Conservation (phyloP, 305 asterid genomes). For the Fraxinus platypoda region DNA sequence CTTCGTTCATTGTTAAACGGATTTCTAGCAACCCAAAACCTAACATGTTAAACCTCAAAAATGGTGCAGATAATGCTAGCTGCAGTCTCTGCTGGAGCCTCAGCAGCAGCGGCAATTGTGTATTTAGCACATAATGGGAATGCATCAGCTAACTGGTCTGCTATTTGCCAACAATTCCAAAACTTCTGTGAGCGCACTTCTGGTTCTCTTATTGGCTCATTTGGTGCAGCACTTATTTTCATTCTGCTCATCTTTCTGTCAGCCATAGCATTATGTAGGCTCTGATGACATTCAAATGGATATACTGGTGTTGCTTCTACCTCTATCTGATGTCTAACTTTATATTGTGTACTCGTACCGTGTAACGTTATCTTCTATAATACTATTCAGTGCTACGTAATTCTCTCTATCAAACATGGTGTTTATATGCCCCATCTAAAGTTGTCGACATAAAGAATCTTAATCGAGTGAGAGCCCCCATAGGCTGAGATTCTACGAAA, state of each 20-base stretch:
- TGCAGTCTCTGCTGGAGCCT: constrained; percentile 61
- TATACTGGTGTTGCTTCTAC: not conserved
- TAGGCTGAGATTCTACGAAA: not conserved
- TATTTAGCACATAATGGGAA: constrained; percentile 84
- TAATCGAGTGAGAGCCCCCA: not conserved
- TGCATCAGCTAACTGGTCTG: constrained; percentile 74
- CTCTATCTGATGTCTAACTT: not conserved
- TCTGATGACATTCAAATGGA: not conserved
- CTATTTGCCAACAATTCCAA: constrained; percentile 65
- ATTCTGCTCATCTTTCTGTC: constrained; percentile 50
- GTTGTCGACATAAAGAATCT: not conserved
- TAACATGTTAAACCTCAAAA: not conserved
- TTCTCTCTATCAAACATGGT: not conserved
- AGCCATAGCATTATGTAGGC: constrained; percentile 48
- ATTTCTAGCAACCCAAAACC: not conserved
- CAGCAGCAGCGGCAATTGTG: constrained; percentile 76
- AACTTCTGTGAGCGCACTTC: constrained; percentile 62
- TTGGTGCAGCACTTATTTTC: constrained; percentile 45
- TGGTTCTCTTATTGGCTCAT: constrained; percentile 70
- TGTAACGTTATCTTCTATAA: not conserved
- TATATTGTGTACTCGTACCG: not conserved
- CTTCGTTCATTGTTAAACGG: not conserved
- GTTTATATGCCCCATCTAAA: not conserved
- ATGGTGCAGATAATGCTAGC: constrained; percentile 55
- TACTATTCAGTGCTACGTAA: not conserved